Base-by-base conservation (phyloP, 2,329 filamentous ascomycete genomes). In the Eutypa lata region DNA sequence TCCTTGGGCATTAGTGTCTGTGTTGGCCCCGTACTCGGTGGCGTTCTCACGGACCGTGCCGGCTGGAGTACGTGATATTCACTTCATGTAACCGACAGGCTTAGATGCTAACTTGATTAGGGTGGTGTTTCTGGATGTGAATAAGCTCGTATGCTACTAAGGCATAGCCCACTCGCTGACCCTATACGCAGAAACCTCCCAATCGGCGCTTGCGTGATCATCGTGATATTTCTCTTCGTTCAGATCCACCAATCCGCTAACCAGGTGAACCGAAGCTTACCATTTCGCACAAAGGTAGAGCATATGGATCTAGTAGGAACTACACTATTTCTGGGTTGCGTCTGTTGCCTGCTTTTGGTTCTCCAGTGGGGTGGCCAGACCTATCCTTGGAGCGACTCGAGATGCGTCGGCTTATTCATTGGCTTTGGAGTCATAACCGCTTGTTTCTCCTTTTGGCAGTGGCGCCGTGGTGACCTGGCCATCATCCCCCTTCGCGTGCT, bases 261-360 rank as follows among this genome's bases (percentile, higher is more conserved):
- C 14, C 14, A 53, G 18, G 33, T 14, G 10, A 40, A 47, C 18
- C 26, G 37, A n/a, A 37, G 35, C 2, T 18, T 57, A 1, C 45
- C 54, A 5, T 11, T 57, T 3, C 10, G 21, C 0, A 14, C 14
- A 3, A 59, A 59, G 37, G 40, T 63, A 2, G 5, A 44, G 4
- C 47, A 53, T 7, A 51, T 63, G 38, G 64, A 64, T 22, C 37
- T 49, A 4, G 2, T 53, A 0, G 57, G 56, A 3, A 46, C 45
- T 2, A 18, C 54, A 7, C 10, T 61, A 1, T 59, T 61, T 22
- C 21, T 59, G 3, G 57, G 58, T 7, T 38, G 68, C 3, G 69
- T 75, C 7, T 58, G 72, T 22, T 75, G 70, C 50, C 66, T 76
- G 4, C 57, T 77, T 0, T 61, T 78, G 10, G 74, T 73, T 7